Conservation (phyloP, 2,329 filamentous ascomycete species). For the Pestalotiopsis sp. region DNA sequence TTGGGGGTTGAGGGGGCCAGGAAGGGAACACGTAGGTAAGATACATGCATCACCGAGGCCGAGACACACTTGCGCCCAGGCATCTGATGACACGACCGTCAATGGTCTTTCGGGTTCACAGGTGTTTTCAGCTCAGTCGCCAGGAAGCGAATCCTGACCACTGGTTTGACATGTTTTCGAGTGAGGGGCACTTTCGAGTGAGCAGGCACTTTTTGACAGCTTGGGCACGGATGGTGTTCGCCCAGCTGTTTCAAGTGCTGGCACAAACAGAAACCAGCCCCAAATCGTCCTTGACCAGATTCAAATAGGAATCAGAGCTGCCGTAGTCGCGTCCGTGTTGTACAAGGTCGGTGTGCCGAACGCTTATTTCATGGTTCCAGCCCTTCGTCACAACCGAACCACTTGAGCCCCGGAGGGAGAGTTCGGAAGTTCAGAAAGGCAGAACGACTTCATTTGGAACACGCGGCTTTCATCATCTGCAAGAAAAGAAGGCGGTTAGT, state of each 20-base stretch:
- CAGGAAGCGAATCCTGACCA: background rate
- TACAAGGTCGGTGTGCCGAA: slow-evolving; percentile 99
- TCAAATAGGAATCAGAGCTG: slow-evolving; percentile 79
- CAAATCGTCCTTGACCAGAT: slow-evolving; percentile 11
- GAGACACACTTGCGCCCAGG: background rate
- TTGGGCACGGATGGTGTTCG: slow-evolving; percentile 7
- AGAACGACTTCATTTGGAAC: slow-evolving; percentile 82
- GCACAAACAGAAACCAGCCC: background rate
- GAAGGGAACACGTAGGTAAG: background rate
- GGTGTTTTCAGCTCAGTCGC: background rate
- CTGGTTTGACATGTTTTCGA: background rate
- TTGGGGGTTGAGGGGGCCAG: background rate
- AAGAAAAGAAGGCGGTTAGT: slow-evolving; percentile 28
- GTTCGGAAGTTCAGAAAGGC: slow-evolving; percentile 68
- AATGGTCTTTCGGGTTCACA: background rate
- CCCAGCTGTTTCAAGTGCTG: slow-evolving; percentile 11
- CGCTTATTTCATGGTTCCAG: slow-evolving; percentile 91
- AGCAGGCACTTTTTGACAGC: slow-evolving; percentile 1
- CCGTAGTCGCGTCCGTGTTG: slow-evolving; percentile 94
- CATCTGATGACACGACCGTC: background rate
- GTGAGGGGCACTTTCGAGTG: background rate
- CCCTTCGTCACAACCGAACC: slow-evolving; percentile 70
- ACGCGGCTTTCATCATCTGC: slow-evolving; percentile 99
- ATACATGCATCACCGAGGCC: background rate
- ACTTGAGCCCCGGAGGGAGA: slow-evolving; percentile 93